Percentiles rank a stretch among this genome's conserved stretches.
Evolutionary conservation across 352 stramenopile species (phyloP).

Genomic region (Phytophthora idaei): DNA sequence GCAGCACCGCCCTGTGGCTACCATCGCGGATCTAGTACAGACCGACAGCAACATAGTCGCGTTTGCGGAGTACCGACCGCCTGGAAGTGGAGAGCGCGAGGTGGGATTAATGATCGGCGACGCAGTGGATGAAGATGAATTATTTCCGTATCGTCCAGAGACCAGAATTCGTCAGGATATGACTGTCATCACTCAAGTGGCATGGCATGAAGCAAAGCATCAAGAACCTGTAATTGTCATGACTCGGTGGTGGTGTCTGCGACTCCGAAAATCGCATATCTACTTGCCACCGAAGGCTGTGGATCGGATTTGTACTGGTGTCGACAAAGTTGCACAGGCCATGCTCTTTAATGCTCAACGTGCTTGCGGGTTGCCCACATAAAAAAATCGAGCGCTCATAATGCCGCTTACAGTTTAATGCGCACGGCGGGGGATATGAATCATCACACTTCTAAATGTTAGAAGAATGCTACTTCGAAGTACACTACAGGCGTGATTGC

Average conservation of each 20-base stretch:
- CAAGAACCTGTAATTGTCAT: constrained; percentile 23
- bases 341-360: constrained; percentile 24
- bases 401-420: too few species aligned
- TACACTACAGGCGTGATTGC: too few species aligned
- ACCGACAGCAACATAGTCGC: constrained; percentile 43
- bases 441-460: too few species aligned
- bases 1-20: constrained; percentile 42
- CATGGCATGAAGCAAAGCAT: constrained; percentile 1
- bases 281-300: constrained; percentile 23
- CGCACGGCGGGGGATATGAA: too few species aligned
- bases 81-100: constrained; percentile 12
- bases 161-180: constrained; percentile 45
- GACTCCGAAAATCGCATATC: constrained; percentile 22
- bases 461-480: too few species aligned
- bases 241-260: constrained; percentile 31
- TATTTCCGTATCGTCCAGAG: constrained; percentile 42
- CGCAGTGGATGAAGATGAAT: constrained; percentile 44
- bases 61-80: constrained; percentile 34
- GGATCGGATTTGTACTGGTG: constrained; percentile 19
- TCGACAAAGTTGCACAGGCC: constrained; percentile 26
- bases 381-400: too few species aligned
- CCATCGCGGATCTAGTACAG: constrained; percentile 26
- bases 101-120: constrained; percentile 37
- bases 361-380: neutral
- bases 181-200: constrained; percentile 24